Evolutionary conservation across 139 green algal species (phyloP), one percentile per base, ranked within the genome.

Genomic region (Ulvella scutata): DNA sequence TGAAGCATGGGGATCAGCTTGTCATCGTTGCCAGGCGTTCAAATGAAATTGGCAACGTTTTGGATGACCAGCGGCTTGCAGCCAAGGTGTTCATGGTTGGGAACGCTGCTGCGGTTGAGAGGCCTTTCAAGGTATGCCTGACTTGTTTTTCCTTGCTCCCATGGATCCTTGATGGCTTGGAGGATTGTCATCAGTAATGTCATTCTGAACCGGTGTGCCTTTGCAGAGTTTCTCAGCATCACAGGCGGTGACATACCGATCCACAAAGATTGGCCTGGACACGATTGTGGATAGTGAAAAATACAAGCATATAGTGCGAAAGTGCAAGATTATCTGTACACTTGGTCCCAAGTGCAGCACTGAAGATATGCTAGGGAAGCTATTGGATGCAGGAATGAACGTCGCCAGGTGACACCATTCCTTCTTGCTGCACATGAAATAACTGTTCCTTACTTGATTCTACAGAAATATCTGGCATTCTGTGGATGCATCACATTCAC

Each of bases 331-430:
- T 34, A 74, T 90, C n/a, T 89, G 81, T 79, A 89, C 85, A 23
- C 86, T 90, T 75, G 83, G 83, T 9, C 81, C 81, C 34, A 86
- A 84, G 60, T 82, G 76, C 72, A 80, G 73, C 39, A 34, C 23
- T 37, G 75, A 75, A 60, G 74, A 79, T 43, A 76, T 44, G 9
- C 43, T 82, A 34, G 43, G 75, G 21, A 43, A 77, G 72, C 82
- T 93, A 72, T 62, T 90, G 37, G 85, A 90, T 60, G 83, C 84
- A 28, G 88, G 88, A 74, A 89, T 92, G 84, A 82, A 86, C 75
- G 77, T 93, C 39, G 81, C 79, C 10, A 67, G 51, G 51, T 67
- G 51, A 9, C 21, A 20, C 40, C n/a, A n/a, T n/a, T n/a, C n/a
- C n/a, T n/a, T n/a, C n/a, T n/a, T n/a, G n/a, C n/a, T n/a, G n/a